Base-by-base conservation (phyloP, 2,329 filamentous ascomycete species). In the Whalleya microplaca region DNA sequence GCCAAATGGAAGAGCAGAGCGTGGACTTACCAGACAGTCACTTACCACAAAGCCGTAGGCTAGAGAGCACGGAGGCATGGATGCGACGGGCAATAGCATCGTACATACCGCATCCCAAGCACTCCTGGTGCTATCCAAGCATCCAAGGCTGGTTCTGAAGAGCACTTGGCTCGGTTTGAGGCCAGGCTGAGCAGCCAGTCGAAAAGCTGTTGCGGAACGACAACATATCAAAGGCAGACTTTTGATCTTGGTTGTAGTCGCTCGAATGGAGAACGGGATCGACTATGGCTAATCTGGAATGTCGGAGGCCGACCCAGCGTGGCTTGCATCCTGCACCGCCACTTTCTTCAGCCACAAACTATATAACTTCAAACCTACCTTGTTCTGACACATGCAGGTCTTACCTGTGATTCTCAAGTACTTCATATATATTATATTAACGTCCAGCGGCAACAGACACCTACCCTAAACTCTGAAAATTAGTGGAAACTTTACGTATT, bases 181-280 rank as follows among this genome's bases (percentile, higher is more conserved):
- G 23, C 19, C 10, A 29, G 20, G 23, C 10, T 23, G 32, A 51
- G 29, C n/a, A 29, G 40, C n/a, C 41, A 41, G 44, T 19, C 21
- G 37, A 56, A 44, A 51, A 58, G 49, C 7, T 45, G 55, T 21
- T 43, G 54, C n/a, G 46, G 32, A 57, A 49, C 9, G 47, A 55
- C 23, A 43, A 18, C 47, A 55, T 46, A 54, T 37, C 43, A 46
- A 49, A 29, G 29, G 12, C 41, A 20, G 46, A 53, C 48, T 55
- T 54, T 56, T 42, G 27, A 57, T 56, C 59, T 59, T 59, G 55
- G 53, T 50, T 58, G 57, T 56, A 44, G 55, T 58, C 55, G 57
- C 40, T 57, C 41, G 46, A 27, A 56, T 12, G 45, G 32, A 48
- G 55, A 56, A 6, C 42, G 23, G 51, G 55, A 56, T 56, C 53